A percentile compares a stretch with the other conserved stretches of the same genome.
Conservation (phyloP, 257 asterid species). For the Capsicum baccatum region DNA sequence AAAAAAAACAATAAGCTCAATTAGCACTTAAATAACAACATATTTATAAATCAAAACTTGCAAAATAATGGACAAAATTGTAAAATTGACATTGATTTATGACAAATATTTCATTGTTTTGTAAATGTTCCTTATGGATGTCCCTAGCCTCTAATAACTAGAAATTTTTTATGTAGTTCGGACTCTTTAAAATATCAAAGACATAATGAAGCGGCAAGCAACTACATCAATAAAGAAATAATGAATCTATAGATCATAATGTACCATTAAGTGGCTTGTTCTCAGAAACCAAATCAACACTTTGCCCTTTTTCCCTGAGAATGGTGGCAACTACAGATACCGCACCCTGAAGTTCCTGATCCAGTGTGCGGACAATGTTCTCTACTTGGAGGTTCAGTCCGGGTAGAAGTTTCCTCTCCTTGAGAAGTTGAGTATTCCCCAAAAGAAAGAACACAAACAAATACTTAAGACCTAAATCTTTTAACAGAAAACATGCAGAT, state of each 20-base stretch:
- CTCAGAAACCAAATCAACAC: conserved; percentile 88
- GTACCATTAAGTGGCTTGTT: conserved; percentile 93
- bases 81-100: too few relatives aligned
- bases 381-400: conserved; percentile 68
- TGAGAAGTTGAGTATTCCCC: conserved; percentile 65
- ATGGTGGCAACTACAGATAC: conserved; percentile 75
- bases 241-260: background rate
- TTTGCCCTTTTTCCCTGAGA: conserved; percentile 86
- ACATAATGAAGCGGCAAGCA: background rate
- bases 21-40: too few relatives aligned
- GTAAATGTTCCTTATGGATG: too few relatives aligned
- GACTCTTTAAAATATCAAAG: background rate
- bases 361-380: conserved; percentile 87
- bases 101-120: too few relatives aligned
- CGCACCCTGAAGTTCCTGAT: conserved; percentile 71
- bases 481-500: background rate
- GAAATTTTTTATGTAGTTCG: too few relatives aligned
- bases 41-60: too few relatives aligned
- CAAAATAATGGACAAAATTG: too few relatives aligned
- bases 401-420: conserved; percentile 85
- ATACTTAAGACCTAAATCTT: background rate
- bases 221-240: background rate
- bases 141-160: too few relatives aligned
- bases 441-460: background rate
- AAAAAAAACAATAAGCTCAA: too few relatives aligned